Percentiles rank a stretch among this genome's conserved stretches.
Evolutionary conservation across 2,329 filamentous ascomycete genomes (phyloP).

Genomic region (Epichloe hybrida): DNA sequence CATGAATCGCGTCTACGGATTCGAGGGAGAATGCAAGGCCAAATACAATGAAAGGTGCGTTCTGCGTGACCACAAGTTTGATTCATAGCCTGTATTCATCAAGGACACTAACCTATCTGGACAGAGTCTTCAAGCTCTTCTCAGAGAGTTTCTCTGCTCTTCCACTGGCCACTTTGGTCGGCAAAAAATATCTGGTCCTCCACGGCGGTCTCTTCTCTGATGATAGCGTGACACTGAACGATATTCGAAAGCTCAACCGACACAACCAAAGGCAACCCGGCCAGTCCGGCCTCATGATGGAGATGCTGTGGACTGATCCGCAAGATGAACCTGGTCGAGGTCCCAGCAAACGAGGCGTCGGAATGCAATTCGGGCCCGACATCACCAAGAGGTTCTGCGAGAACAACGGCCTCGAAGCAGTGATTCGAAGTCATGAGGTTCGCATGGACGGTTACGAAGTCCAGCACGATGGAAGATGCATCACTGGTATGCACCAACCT

Average conservation of each 20-base stretch:
- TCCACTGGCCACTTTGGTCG: conserved; percentile 82
- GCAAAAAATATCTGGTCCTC: conserved; percentile 79
- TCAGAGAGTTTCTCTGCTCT: conserved; percentile 95
- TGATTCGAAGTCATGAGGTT: conserved; percentile 95
- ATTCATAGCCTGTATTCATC: not conserved
- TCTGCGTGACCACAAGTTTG: not conserved
- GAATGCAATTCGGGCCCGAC: conserved; percentile 92
- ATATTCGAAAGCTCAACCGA: conserved; percentile 84
- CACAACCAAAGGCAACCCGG: conserved; percentile 88
- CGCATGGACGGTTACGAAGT: conserved; percentile 99
- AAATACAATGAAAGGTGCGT: conserved; percentile 76
- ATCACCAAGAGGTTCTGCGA: conserved; percentile 95
- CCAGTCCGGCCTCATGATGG: conserved; percentile 96
- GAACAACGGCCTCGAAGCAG: conserved; percentile 82
- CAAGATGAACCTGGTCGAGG: conserved; percentile 75
- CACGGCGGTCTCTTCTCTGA: conserved; percentile 95
- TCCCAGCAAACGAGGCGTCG: conserved; percentile 92
- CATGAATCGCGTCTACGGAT: conserved; percentile 98
- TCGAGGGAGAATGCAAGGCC: conserved; percentile 94
- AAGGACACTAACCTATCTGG: not conserved
- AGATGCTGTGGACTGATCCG: conserved; percentile 99
- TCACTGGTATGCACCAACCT: conserved; percentile 52
- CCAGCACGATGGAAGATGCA: conserved; percentile 89
- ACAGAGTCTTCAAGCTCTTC: conserved; percentile 83
- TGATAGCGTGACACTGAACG: conserved; percentile 80